phyloP scores from a whole-genome alignment of 306 rosid species.

The Acacia acuminata region DNA sequence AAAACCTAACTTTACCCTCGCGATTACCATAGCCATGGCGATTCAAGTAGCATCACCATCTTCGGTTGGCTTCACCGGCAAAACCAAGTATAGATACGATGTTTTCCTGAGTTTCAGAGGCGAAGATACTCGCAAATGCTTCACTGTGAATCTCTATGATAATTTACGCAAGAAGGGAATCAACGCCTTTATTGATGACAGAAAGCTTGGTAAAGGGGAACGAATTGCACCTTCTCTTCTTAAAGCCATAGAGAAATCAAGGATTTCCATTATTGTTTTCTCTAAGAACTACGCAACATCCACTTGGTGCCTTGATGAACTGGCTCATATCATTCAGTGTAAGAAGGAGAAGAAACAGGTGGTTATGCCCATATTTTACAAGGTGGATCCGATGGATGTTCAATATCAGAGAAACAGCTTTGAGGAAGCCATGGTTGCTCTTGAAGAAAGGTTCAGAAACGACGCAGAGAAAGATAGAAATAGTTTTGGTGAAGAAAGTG shows the following conservation, averaged over 20 bases:
- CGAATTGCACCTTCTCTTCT: too few species aligned
- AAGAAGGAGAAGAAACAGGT: background rate
- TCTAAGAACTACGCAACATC: background rate
- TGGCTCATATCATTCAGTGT: background rate
- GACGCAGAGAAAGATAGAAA: background rate
- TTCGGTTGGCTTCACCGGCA: too few species aligned
- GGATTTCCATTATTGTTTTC: too few species aligned
- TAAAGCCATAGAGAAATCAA: too few species aligned
- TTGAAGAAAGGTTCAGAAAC: background rate
- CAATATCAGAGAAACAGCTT: background rate
- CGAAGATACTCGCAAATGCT: background rate
- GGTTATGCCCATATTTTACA: slow-evolving; percentile 17
- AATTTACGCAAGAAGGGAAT: background rate
- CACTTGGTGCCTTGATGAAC: background rate
- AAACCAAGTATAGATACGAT: background rate
- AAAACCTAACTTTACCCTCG: background rate
- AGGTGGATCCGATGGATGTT: slow-evolving; percentile 5
- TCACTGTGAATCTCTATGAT: background rate
- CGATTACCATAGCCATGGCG: background rate
- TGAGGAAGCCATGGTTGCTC: background rate
- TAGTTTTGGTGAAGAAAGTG: background rate
- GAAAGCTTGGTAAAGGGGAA: too few species aligned
- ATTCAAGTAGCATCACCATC: background rate
- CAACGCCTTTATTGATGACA: background rate
- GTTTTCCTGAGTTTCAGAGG: background rate